Evolutionary conservation across 2,329 filamentous ascomycete species (phyloP).

Genomic region (Apiospora rasikravindrae): DNA sequence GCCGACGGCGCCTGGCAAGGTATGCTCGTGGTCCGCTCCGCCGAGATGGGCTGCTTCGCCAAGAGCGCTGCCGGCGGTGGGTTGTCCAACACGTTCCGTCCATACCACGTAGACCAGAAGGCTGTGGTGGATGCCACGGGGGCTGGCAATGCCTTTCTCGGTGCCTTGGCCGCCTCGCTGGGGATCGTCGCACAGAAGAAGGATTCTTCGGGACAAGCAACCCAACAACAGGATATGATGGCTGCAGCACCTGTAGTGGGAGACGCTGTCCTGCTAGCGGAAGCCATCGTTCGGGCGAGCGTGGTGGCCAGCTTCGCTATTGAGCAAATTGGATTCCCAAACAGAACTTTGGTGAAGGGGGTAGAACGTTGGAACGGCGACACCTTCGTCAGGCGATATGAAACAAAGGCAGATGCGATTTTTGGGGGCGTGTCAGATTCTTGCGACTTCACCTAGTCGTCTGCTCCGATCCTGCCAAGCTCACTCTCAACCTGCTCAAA

Average conservation of each 20-base stretch:
- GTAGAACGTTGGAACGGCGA: background rate
- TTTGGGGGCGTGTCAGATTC: background rate
- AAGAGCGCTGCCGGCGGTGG: background rate
- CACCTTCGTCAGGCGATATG: background rate
- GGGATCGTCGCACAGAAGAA: background rate
- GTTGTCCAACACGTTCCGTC: conserved; percentile 35
- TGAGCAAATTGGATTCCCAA: conserved; percentile 39
- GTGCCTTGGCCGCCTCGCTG: conserved; percentile 37
- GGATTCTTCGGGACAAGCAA: background rate
- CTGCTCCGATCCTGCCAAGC: no score
- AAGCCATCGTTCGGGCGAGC: conserved; percentile 32
- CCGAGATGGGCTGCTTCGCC: conserved; percentile 38
- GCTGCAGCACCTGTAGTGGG: background rate
- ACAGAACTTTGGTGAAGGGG: background rate
- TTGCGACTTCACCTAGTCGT: background rate
- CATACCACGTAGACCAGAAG: conserved; percentile 28
- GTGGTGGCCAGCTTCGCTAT: conserved; percentile 42
- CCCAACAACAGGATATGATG: background rate
- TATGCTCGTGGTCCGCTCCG: conserved; percentile 36
- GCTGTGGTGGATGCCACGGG: conserved; percentile 42
- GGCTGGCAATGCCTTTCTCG: conserved; percentile 43
- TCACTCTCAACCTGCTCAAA: no score
- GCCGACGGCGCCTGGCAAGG: conserved; percentile 9
- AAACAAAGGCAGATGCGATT: background rate
- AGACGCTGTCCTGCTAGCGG: conserved; percentile 20